Evolutionary conservation across 2,329 filamentous ascomycete genomes (phyloP).

Genomic region (Cercospora sp.): DNA sequence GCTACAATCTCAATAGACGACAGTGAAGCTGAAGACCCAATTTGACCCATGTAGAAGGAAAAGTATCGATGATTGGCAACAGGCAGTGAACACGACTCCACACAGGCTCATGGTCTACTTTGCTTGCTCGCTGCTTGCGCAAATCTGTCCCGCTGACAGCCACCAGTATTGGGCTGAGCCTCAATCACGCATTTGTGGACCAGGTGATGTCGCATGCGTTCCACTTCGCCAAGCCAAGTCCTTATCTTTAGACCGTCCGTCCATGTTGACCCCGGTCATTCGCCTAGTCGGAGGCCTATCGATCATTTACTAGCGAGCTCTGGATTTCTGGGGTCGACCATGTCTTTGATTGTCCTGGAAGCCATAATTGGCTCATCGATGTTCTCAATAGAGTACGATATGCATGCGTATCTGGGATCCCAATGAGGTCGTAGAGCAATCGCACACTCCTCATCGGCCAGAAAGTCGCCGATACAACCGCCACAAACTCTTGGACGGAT

Average conservation of each 20-base stretch:
- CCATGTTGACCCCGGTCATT: background rate
- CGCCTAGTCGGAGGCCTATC: background rate
- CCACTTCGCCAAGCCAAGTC: background rate
- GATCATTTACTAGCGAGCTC: background rate
- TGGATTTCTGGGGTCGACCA: background rate
- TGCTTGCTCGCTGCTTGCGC: background rate
- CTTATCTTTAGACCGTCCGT: background rate
- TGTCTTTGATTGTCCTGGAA: background rate
- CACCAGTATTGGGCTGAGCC: background rate
- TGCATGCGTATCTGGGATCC: background rate
- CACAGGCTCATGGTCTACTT: background rate
- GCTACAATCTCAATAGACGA: background rate
- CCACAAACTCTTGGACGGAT: background rate
- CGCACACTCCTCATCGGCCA: background rate
- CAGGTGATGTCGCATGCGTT: background rate
- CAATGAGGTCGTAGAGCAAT: background rate
- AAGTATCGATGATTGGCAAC: background rate
- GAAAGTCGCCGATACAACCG: background rate
- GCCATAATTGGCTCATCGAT: background rate
- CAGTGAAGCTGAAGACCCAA: background rate
- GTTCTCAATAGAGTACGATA: background rate
- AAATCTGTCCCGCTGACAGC: background rate
- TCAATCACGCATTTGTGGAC: background rate
- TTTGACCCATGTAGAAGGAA: background rate
- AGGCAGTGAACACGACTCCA: background rate